Base-by-base conservation (phyloP, 2,329 filamentous ascomycete genomes). In the Sclerotinia trifoliorum region DNA sequence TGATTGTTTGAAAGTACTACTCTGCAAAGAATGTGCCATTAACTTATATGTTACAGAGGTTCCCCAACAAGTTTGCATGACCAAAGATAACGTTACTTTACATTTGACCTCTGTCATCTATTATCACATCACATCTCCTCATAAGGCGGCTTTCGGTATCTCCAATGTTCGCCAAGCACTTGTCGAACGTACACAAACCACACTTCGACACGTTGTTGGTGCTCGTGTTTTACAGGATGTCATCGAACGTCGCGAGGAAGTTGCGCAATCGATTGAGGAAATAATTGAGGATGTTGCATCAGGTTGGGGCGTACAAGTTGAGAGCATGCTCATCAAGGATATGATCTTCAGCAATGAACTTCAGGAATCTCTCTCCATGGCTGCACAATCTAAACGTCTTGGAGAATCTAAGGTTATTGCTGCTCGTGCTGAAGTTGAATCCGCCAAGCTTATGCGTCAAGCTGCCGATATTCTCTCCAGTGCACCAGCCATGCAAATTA, bases 241-340 rank as follows among this genome's bases (percentile, higher is more conserved):
- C 55, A 98, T 99, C 75, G 95, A 99, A 84, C 93, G 95, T 69
- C 93, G 95, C 69, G 95, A 99, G 82, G 95, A 99, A 81, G 91
- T 99, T 74, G 95, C 95, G 1, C 90, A 94, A 81, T 95, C 91
- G 68, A 98, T 98, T 71, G 89, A 93, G 71, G 94, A 97, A 80
- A 98, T 98, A 75, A 98, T 99, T 75, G 95, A 98, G 78, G 94
- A 97, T 74, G 95, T 97, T 1, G 94, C 95, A 7, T 83, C 87
- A 15, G 93, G 92, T 70, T 99, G 95, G 95, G 95, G 95, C 81
- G 94, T 97, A 10, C 88, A 92, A 77, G 95, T 98, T 69, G 95
- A 98, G 84, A 94, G 90, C 77, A 99, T 99, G 94, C 88, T 99
- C 74, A 94, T 99, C 86, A 98, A 99, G 83, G 95, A 99, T 80